Evolutionary conservation across 2,329 filamentous ascomycete species (phyloP), one percentile per base, ranked within the genome.

Genomic region (Trichoderma lentiforme): DNA sequence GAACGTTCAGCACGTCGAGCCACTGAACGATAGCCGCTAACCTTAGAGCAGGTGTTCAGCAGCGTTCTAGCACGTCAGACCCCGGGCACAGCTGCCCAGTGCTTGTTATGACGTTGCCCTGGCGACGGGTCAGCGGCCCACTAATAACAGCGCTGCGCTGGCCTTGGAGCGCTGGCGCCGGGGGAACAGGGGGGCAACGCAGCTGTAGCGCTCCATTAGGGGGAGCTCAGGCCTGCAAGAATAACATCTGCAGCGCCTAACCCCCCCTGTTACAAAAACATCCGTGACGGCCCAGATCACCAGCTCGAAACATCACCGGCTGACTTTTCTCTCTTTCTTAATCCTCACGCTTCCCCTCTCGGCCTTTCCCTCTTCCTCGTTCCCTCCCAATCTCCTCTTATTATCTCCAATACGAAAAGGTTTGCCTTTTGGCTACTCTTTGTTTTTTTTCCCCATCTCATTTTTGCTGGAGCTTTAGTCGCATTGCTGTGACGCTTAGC

Each of bases 221-320:
- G 68, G 62, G 43, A 21, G 30, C 18, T 32, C 15, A 32, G 61
- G 47, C 61, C 67, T 70, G 57, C 9, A 69, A 74, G 74, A 78
- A 78, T 74, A 78, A 78, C 76, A 78, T 71, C 60, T 58, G 60
- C 47, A 56, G 47, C 60, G 34, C 47, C 24, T 36, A 8, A n/a
- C 7, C 24, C 18, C 60, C 68, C 68, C 60, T 53, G 68, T 71
- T 80, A 80, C 77, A 79, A 80, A 78, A 80, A 78, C 79, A 79
- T 78, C 78, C 78, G 74, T 75, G 74, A 74, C 75, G 75, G 62
- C 72, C 74, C 73, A 64, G 47, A 63, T 65, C 57, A 66, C 56
- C 61, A 58, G 18, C 26, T n/a, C 47, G 28, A 30, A 39, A 28
- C 67, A 63, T 70, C 67, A 53, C 67, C 53, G 56, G 60, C 63